Evolutionary conservation across 805 yeast genomes (phyloP).

Genomic region (Komagataella ulmi): DNA sequence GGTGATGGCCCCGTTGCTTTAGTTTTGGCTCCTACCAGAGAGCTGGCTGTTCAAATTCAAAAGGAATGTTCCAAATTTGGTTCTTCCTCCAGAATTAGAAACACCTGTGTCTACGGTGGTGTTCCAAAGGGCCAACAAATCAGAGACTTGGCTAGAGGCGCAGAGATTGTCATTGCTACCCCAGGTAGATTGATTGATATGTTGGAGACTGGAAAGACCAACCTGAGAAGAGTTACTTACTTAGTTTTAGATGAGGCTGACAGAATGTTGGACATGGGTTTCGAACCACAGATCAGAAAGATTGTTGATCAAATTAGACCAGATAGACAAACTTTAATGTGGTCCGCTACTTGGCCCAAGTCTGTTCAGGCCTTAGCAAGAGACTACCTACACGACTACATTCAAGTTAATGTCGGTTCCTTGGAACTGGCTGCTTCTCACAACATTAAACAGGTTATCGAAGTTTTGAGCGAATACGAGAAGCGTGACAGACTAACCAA

Average conservation of each 20-base stretch:
- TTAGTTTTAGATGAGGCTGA: conserved; percentile 98
- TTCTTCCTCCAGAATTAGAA: conserved; percentile 81
- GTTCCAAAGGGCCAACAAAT: conserved; percentile 97
- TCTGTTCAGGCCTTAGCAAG: conserved; percentile 88
- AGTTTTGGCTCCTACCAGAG: conserved; percentile 97
- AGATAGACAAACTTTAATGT: conserved; percentile 97
- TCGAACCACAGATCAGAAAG: conserved; percentile 98
- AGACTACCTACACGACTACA: conserved; percentile 85
- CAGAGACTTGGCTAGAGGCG: conserved; percentile 91
- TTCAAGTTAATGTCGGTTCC: conserved; percentile 95
- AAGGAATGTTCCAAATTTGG: conserved; percentile 94
- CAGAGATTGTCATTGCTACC: conserved; percentile 92
- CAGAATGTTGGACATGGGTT: conserved; percentile 99
- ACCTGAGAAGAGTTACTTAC: conserved; percentile 91
- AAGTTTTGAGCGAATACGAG: conserved; percentile 83
- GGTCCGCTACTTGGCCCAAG: conserved; percentile 99
- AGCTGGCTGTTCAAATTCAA: conserved; percentile 95
- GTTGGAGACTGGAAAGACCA: conserved; percentile 91
- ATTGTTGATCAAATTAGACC: conserved; percentile 95
- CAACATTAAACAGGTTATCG: conserved; percentile 86
- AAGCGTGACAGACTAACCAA: conserved; percentile 84
- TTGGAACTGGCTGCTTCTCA: conserved; percentile 93
- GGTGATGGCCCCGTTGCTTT: conserved; percentile 98
- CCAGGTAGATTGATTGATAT: conserved; percentile 98
- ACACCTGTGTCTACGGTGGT: conserved; percentile 98